Percentiles rank a stretch among this genome's conserved stretches.
These are phyloP conservation scores for Nicotiana benthamiana DNA, from an alignment of 257 asterid genomes.

Conservation along the genomic window DNA sequence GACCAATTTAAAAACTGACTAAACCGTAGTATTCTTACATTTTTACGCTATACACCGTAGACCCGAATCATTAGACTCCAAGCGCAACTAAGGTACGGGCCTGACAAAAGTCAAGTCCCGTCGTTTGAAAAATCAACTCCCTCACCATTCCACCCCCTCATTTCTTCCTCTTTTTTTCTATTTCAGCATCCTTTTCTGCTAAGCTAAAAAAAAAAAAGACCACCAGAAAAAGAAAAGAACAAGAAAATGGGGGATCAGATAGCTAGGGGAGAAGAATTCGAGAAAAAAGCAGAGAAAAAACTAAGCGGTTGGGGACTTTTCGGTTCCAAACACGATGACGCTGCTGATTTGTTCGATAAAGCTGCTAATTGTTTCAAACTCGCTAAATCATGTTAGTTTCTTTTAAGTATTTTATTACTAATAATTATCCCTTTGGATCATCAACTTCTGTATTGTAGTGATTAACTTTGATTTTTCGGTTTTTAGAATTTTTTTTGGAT, in stretches of 20 bases:
- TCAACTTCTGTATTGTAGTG: not conserved
- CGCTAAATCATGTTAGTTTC: constrained; percentile 63
- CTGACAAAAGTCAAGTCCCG: not conserved
- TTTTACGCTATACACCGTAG: too few species aligned
- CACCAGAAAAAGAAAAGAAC: not conserved
- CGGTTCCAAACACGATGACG: constrained; percentile 81
- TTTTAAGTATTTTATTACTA: too few species aligned
- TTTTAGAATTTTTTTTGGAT: not conserved
- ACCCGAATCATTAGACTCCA: not conserved
- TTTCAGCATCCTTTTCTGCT: not conserved
- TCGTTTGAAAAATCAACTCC: not conserved
- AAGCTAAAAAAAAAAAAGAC: not conserved
- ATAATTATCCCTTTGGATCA: too few species aligned
- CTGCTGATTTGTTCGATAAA: constrained; percentile 75
- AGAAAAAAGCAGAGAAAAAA: constrained; percentile 79
- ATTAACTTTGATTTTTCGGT: not conserved
- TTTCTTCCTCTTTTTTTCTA: not conserved
- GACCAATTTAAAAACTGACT: too few species aligned
- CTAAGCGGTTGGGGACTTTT: constrained; percentile 75
- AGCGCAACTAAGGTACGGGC: not conserved
- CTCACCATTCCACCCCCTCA: not conserved
- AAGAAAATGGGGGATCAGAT: constrained; percentile 60
- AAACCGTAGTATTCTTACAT: too few species aligned
- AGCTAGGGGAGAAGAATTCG: constrained; percentile 62
- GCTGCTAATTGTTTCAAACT: constrained; percentile 82